Evolutionary conservation across 441 rosid species (phyloP).

Genomic region (Arabidopsis lyrata): DNA sequence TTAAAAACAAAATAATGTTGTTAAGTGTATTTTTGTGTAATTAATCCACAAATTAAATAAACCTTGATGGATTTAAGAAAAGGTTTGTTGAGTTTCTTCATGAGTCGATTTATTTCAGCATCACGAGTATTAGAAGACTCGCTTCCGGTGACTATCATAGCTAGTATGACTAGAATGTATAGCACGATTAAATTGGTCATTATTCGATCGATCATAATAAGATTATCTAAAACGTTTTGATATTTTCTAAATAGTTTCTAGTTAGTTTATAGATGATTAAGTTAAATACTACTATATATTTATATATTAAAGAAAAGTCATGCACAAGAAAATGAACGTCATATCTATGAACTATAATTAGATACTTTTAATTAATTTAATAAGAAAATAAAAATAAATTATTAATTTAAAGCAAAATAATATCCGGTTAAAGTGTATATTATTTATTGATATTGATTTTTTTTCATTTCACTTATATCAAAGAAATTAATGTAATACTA

Average conservation of each 20-base stretch:
- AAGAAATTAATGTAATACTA: neutral
- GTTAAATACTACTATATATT: neutral
- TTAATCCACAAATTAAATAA: neutral
- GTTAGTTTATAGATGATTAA: neutral
- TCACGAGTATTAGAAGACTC: slow-evolving; percentile 8
- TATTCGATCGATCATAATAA: neutral
- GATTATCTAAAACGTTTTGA: neutral
- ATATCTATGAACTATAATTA: neutral
- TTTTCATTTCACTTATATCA: neutral
- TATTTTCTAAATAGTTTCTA: neutral
- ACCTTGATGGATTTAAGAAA: slow-evolving; percentile 43
- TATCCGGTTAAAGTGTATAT: neutral
- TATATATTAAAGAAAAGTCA: neutral
- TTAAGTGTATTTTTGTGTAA: neutral
- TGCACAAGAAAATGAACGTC: neutral
- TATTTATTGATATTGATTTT: neutral
- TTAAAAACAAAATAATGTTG: neutral
- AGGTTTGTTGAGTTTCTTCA: slow-evolving; percentile 54
- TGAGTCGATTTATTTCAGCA: slow-evolving; percentile 56
- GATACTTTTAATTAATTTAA: neutral
- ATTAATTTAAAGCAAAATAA: neutral
- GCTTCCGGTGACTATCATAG: neutral
- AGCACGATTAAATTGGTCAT: neutral
- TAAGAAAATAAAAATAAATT: neutral
- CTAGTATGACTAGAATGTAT: neutral